Evolutionary conservation across 2,329 filamentous ascomycete genomes (phyloP), one percentile per base, ranked within the genome.

Genomic region (Beauveria rudraprayagi): DNA sequence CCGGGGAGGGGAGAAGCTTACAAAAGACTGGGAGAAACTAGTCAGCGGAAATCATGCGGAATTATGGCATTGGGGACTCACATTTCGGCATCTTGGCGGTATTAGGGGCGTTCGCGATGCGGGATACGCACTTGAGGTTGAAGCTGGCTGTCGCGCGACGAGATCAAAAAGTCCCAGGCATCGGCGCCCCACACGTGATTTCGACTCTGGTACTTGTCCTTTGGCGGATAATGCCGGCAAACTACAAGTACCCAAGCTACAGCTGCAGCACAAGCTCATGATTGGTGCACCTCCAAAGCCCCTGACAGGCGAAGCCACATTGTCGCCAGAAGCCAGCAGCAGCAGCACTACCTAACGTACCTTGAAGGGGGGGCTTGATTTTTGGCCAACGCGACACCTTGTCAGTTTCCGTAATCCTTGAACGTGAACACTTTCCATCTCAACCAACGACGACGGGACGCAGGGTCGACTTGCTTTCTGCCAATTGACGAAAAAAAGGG

Each of bases 21-120:
- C 70, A 70, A 54, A 70, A 70, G 66, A 71, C 69, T 76, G 54
- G 34, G 34, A 5, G 8, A 22, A 2, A 37, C 14, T 24, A 52
- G 64, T 69, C 66, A 67, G 75, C 79, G 73, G 80, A 74, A 64
- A 67, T 56, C 9, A 8, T n/a, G 19, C 22, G 17, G 2, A 22
- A 6, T 17, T 9, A 17, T 5, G 19, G 53, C 22, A 37, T 28
- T 19, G 19, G 51, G 2, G 7, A 83, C 88, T 84, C 84, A 93
- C 91, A 94, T 83, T 93, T 93, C 63, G 89, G 90, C 90, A 94
- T 93, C 66, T 82, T 89, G 80, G 51, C 64, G 60, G 60, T 30
- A 19, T 54, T 44, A 7, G 6, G 17, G 30, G 19, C 19, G 50
- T 28, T 41, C 51, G 51, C 46, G 46, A 50, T 60, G 59, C 52